Evolutionary conservation across 208 protist genomes (phyloP).

Genomic region (Tritrichomonas musculus): DNA sequence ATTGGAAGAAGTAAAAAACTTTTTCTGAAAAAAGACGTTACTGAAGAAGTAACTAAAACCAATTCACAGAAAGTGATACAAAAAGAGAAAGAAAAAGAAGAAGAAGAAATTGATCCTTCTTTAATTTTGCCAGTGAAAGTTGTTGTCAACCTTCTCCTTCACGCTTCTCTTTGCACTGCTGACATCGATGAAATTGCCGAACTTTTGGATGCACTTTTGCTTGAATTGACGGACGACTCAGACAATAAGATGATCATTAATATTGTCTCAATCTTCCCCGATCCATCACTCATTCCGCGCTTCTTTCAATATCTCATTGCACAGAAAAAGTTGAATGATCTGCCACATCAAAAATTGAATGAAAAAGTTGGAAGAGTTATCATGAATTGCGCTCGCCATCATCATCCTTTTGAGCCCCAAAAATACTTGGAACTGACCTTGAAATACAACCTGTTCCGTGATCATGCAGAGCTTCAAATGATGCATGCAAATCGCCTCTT

Average conservation of each 20-base stretch:
- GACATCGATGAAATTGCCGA: conserved; percentile 12
- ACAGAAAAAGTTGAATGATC: neutral
- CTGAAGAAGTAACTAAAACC: too few species aligned
- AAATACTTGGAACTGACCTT: conserved; percentile 14
- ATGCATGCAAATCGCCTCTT: neutral
- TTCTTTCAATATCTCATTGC: neutral
- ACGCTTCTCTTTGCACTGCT: neutral
- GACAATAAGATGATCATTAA: neutral
- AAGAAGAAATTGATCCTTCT: too few species aligned
- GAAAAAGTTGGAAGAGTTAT: conserved; percentile 8
- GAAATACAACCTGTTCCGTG: neutral
- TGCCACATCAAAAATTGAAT: neutral
- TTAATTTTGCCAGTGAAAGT: neutral
- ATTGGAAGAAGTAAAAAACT: too few species aligned
- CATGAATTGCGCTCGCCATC: conserved; percentile 13
- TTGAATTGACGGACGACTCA: neutral
- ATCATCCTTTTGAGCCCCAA: neutral
- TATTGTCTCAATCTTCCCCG: neutral
- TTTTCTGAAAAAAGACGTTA: too few species aligned
- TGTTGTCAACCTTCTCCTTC: neutral
- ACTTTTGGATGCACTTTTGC: neutral
- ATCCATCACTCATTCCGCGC: neutral
- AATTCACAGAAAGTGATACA: too few species aligned
- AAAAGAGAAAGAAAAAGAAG: too few species aligned
- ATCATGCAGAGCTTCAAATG: conserved; percentile 16